These are phyloP conservation scores for Mycena latifolia DNA, from an alignment of 768 basidiomycete genomes.

Conservation along the genomic window DNA sequence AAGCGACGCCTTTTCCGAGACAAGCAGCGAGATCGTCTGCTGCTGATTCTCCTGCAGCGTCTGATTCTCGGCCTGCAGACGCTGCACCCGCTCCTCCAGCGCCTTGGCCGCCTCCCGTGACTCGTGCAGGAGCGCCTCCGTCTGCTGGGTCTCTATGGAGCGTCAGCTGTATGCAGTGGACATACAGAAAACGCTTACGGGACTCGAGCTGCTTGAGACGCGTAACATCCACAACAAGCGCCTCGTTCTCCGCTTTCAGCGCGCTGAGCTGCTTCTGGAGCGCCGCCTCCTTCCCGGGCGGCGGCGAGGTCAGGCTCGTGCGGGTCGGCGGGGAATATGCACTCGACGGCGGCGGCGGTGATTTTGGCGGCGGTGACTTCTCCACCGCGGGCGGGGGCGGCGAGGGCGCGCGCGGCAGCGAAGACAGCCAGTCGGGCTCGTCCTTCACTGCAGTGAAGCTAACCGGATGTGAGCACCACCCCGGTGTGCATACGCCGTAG, in stretches of 20 bases:
- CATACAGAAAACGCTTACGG: constrained; percentile 5
- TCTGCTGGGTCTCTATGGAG: constrained; percentile 46
- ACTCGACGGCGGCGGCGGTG: constrained; percentile 38
- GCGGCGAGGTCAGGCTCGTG: constrained; percentile 32
- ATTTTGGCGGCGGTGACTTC: constrained; percentile 7
- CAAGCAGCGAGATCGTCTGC: constrained; percentile 82
- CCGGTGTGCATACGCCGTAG: constrained; percentile 25
- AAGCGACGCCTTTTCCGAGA: constrained; percentile 77
- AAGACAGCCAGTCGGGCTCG: constrained; percentile 68
- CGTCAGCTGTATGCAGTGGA: not conserved
- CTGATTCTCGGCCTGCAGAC: constrained; percentile 49
- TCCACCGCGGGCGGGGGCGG: constrained; percentile 37
- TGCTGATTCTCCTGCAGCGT: constrained; percentile 65
- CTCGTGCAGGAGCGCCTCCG: constrained; percentile 48
- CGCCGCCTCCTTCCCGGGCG: constrained; percentile 31
- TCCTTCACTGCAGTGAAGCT: constrained; percentile 56
- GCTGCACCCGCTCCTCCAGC: constrained; percentile 46
- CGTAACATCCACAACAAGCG: constrained; percentile 35
- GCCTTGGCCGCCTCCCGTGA: constrained; percentile 47
- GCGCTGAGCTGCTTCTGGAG: constrained; percentile 34
- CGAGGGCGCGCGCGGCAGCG: constrained; percentile 59
- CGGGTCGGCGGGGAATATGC: constrained; percentile 33
- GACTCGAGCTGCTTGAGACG: constrained; percentile 36
- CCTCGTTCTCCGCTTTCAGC: constrained; percentile 40
- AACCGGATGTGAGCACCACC: constrained; percentile 18